phyloP scores from a whole-genome alignment of 2,329 filamentous ascomycete genomes.

The Davidsoniella australis region DNA sequence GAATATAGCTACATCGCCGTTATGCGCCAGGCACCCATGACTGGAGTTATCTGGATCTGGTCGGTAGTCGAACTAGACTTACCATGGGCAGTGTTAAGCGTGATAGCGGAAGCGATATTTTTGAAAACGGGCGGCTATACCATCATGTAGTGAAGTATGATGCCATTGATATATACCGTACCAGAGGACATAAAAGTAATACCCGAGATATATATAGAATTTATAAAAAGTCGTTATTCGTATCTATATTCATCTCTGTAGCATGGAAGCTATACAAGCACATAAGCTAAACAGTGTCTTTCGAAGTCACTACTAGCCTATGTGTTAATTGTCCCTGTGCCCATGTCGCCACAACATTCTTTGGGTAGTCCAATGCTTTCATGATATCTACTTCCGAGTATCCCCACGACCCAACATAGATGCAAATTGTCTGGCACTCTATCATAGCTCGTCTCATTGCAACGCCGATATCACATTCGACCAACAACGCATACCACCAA shows the following conservation, averaged over 20 bases:
- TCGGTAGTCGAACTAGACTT: constrained; percentile 73
- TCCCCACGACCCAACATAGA: constrained; percentile 18
- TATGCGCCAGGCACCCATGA: constrained; percentile 79
- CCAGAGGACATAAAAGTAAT: background rate
- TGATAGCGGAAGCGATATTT: constrained; percentile 28
- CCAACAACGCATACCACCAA: constrained; percentile 37
- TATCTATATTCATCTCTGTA: too few species aligned
- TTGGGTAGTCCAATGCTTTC: constrained; percentile 10
- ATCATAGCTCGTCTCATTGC: constrained; percentile 26
- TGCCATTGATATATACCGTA: background rate
- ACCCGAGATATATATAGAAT: too few species aligned
- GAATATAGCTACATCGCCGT: constrained; percentile 64
- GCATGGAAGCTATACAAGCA: too few species aligned
- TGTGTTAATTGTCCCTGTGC: too few species aligned
- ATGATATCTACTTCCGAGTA: background rate
- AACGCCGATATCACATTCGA: constrained; percentile 27
- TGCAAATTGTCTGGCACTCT: constrained; percentile 33
- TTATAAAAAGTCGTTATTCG: too few species aligned
- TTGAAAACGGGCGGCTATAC: constrained; percentile 33
- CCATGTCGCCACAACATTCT: background rate
- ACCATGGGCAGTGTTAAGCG: constrained; percentile 40
- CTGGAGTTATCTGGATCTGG: constrained; percentile 89
- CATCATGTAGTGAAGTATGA: constrained; percentile 18
- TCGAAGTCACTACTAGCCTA: background rate
- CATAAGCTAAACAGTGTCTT: background rate